A percentile compares a stretch with the other conserved stretches of the same genome.
phyloP scores from a whole-genome alignment of 495 filamentous ascomycete genomes.

The Geopyxis carbonaria region DNA sequence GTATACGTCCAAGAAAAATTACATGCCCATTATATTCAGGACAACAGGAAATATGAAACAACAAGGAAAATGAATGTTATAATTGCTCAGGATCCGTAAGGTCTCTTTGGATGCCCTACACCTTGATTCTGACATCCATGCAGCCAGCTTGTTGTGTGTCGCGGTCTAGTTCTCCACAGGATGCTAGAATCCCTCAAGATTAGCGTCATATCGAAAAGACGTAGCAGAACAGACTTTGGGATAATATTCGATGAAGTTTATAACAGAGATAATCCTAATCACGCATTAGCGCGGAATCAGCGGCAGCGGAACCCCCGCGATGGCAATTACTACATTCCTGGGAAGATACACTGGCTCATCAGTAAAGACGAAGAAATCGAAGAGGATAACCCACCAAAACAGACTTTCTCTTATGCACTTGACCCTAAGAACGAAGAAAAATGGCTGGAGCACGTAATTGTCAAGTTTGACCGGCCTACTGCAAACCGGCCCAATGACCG shows the following conservation, averaged over 20 bases:
- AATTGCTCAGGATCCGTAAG: not conserved
- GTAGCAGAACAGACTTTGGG: not conserved
- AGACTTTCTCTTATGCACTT: not conserved
- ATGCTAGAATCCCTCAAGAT: not conserved
- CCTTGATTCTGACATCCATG: not conserved
- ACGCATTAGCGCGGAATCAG: not conserved
- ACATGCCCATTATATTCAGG: not conserved
- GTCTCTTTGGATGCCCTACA: not conserved
- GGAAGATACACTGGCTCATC: slow-evolving; percentile 1
- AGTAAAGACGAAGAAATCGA: not conserved
- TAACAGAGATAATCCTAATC: not conserved
- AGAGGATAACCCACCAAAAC: not conserved
- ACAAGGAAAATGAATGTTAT: not conserved
- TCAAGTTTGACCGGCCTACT: not conserved
- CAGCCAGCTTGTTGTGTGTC: not conserved
- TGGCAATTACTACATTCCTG: not conserved
- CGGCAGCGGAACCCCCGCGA: not conserved
- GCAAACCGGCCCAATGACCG: not conserved
- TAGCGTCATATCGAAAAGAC: not conserved
- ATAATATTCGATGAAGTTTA: not conserved
- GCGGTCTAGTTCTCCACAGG: not conserved
- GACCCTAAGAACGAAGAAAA: not conserved
- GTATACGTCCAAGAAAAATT: not conserved
- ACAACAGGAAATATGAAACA: not conserved
- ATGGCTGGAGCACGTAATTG: not conserved